These are phyloP conservation scores for Lantana camara DNA, from an alignment of 257 asterid species.

Conservation along the genomic window DNA sequence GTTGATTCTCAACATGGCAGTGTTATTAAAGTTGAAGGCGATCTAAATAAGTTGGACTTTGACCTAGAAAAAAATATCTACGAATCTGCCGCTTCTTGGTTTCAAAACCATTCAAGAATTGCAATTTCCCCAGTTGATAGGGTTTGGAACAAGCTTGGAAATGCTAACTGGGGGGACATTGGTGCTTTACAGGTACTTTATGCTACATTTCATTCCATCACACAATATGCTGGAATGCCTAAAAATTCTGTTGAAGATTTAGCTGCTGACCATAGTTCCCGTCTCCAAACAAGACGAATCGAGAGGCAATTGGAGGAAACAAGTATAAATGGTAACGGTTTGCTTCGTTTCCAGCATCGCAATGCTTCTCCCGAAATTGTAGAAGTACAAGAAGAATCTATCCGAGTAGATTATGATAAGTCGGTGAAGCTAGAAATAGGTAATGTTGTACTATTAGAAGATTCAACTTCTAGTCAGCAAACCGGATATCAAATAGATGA, in stretches of 20 bases:
- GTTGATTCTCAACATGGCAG: conserved; percentile 90
- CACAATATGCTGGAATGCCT: conserved; percentile 80
- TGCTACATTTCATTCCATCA: conserved; percentile 85
- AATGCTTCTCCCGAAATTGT: conserved; percentile 89
- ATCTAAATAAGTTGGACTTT: conserved; percentile 69
- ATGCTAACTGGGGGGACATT: conserved; percentile 97
- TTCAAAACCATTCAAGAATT: conserved; percentile 62
- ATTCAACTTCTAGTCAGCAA: conserved; percentile 51
- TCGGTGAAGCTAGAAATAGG: conserved; percentile 74
- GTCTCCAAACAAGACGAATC: conserved; percentile 83
- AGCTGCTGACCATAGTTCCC: conserved; percentile 93
- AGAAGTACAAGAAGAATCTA: conserved; percentile 80
- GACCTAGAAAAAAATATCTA: conserved; percentile 66
- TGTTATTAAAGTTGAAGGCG: conserved; percentile 90
- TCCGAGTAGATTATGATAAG: conserved; percentile 54
- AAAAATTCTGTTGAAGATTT: conserved; percentile 81
- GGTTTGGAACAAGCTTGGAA: conserved; percentile 98
- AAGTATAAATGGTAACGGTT: conserved; percentile 61
- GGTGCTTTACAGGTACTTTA: conserved; percentile 92
- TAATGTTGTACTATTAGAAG: conserved; percentile 69
- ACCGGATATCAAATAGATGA: conserved; percentile 67
- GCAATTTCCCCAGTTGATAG: conserved; percentile 79
- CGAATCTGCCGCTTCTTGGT: conserved; percentile 87
- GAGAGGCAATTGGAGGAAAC: conserved; percentile 76
- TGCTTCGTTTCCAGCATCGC: conserved; percentile 71